Base-by-base conservation (phyloP, 2,329 filamentous ascomycete genomes). In the Coleophoma crateriformis region DNA sequence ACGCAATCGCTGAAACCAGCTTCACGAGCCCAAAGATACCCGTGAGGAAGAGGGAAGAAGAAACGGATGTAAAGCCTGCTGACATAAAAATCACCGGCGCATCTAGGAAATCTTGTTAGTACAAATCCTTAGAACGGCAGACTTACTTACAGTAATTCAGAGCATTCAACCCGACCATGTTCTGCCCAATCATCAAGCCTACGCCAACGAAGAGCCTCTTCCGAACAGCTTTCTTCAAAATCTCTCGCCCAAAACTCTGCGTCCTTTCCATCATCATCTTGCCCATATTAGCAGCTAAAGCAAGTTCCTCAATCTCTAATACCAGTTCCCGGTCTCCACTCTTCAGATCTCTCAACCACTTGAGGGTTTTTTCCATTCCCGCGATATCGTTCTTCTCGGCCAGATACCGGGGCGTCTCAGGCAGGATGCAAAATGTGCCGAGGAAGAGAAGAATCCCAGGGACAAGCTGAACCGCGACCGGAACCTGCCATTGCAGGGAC, bases 121-220 rank as follows among this genome's bases (percentile, higher is more conserved):
- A 27, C 6, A 27, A 27, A 7, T 27, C 27, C 8, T 10, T 27
- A 10, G 27, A 27, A 27, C 5, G 27, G 27, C 3, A 27, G 27
- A 38, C 6, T 6, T 38, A 38, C 35, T 14, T n/a, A 38, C 81
- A 81, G 42, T 81, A 71, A 2, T 78, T 81, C 57, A 81, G 80
- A 38, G 77, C 81, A 5, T 81, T 82, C 1, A 85, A 84, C 1
- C 85, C 85, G 0, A 77, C 81, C 84, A 52, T 84, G 88, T 60
- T 90, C 87, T 0, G 78, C 77, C 42, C 48, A 43, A 50, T 41
- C 48, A 53, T 50, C 13, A 53, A 34, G 7, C 48, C 46, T 14
- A 50, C 48, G 19, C 48, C 47, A 4, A 53, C 49, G 64, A 84
- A 85, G 2, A 90, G 69, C 4, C 87, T 77, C 68, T 90, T 89